Conservation (phyloP, 1,284 basidiomycete species). For the Ceratobasidium sp. region DNA sequence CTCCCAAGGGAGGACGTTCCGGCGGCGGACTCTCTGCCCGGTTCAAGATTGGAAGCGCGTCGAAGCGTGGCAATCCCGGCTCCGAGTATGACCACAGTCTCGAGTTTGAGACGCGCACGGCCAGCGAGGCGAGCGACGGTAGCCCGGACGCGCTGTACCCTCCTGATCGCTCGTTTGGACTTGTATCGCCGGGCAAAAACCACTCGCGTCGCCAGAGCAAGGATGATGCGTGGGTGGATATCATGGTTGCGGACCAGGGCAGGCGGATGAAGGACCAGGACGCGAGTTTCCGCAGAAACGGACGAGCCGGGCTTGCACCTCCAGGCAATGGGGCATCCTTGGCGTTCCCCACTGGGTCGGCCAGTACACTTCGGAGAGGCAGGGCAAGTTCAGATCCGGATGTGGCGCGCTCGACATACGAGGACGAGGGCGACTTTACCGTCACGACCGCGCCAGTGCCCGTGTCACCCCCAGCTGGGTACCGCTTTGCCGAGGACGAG, state of each 20-base stretch:
- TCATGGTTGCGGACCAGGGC: constrained; percentile 71
- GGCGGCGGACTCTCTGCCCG: constrained; percentile 19
- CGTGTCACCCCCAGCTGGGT: constrained; percentile 4
- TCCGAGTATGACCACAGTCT: constrained; percentile 43
- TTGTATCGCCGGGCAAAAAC: constrained; percentile 22
- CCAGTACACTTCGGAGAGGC: constrained; percentile 43
- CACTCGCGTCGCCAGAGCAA: constrained; percentile 37
- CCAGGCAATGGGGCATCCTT: background rate
- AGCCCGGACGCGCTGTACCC: background rate
- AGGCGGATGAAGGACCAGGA: constrained; percentile 69
- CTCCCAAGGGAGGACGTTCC: background rate
- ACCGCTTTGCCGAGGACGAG: constrained; percentile 43
- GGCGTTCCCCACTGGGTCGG: constrained; percentile 49
- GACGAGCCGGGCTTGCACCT: background rate
- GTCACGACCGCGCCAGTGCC: constrained; percentile 43
- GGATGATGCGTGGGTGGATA: constrained; percentile 82
- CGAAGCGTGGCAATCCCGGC: constrained; percentile 20
- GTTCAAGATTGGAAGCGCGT: constrained; percentile 34
- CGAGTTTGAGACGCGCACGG: constrained; percentile 59
- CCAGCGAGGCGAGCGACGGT: constrained; percentile 59
- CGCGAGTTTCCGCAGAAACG: constrained; percentile 42
- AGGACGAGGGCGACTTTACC: constrained; percentile 52
- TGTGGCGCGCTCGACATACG: constrained; percentile 61
- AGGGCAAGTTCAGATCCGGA: constrained; percentile 64
- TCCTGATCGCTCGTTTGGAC: constrained; percentile 18